A percentile compares a stretch with the other conserved stretches of the same genome.
phyloP scores from a whole-genome alignment of 2,329 filamentous ascomycete genomes.

The Clarireedia hainanense region DNA sequence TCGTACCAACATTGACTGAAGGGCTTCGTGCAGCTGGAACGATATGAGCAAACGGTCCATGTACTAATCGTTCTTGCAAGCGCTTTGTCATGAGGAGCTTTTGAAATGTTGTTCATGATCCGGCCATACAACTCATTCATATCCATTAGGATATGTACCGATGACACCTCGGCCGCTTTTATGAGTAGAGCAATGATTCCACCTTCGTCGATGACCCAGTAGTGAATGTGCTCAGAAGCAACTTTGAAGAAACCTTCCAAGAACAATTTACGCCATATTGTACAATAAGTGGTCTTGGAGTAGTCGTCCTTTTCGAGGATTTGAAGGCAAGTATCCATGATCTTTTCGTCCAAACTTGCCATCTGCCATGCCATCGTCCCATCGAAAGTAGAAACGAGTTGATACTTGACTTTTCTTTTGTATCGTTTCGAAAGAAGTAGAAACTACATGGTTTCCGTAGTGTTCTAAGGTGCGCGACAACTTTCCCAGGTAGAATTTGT shows the following conservation, averaged over 20 bases:
- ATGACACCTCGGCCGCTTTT: constrained; percentile 13
- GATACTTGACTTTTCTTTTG: constrained; percentile 15
- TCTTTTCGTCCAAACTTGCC: constrained; percentile 20
- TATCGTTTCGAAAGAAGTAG: constrained; percentile 23
- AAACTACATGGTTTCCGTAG: too few relatives aligned
- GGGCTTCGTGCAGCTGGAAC: constrained; percentile 25
- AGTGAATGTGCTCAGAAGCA: constrained; percentile 19
- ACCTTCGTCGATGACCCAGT: constrained; percentile 29
- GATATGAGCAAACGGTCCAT: constrained; percentile 23
- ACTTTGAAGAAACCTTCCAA: constrained; percentile 27
- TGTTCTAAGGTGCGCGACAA: too few relatives aligned
- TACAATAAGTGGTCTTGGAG: constrained; percentile 23
- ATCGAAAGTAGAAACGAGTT: constrained; percentile 21
- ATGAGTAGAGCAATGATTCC: constrained; percentile 1
- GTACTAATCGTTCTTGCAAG: constrained; percentile 24
- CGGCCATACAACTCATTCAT: constrained; percentile 23
- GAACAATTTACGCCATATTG: constrained; percentile 31
- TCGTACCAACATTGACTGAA: constrained; percentile 9
- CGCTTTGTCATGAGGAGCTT: constrained; percentile 17
- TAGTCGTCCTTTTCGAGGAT: constrained; percentile 19
- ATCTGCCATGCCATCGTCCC: constrained; percentile 31
- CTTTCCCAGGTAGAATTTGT: too few relatives aligned
- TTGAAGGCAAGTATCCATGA: background rate
- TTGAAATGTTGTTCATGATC: constrained; percentile 9
- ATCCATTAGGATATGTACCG: constrained; percentile 27